These are phyloP conservation scores for Coccomyxa subellipsoidea DNA, from an alignment of 163 green algal genomes.

Conservation along the genomic window DNA sequence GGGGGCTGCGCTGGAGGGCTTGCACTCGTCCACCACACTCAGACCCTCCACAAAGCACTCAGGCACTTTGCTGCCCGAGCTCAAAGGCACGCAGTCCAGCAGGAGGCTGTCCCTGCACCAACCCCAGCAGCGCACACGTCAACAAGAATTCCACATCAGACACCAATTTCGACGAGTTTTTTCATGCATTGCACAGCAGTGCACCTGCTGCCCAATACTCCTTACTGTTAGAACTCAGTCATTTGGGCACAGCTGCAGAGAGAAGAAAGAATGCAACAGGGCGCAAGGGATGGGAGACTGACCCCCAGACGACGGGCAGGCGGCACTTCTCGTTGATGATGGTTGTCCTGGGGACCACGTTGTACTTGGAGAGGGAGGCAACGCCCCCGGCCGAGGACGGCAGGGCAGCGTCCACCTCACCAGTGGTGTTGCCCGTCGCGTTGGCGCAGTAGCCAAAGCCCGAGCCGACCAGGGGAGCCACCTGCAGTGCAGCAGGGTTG, in stretches of 20 bases:
- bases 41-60: slow-evolving; percentile 10
- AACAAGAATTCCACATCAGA: no score
- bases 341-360: neutral
- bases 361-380: neutral
- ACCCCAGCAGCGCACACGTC: no score
- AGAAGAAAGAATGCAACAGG: no score
- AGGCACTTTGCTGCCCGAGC: neutral
- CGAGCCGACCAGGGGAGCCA: neutral
- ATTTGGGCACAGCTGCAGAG: no score
- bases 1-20: neutral
- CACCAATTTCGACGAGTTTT: no score
- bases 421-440: neutral
- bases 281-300: no score
- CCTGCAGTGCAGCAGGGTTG: neutral
- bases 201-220: no score
- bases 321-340: slow-evolving; percentile 7
- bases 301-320: slow-evolving; percentile 13
- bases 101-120: slow-evolving; percentile 9
- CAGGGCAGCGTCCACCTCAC: neutral
- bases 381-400: neutral
- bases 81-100: slow-evolving; percentile 16
- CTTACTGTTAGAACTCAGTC: no score
- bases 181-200: no score
- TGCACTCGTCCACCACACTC: slow-evolving; percentile 5
- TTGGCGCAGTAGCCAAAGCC: neutral